Percentiles rank a stretch among this genome's conserved stretches.
These are phyloP conservation scores for Entomortierella chlamydospora DNA, from an alignment of 192 early-diverging fungal genomes.

Conservation along the genomic window DNA sequence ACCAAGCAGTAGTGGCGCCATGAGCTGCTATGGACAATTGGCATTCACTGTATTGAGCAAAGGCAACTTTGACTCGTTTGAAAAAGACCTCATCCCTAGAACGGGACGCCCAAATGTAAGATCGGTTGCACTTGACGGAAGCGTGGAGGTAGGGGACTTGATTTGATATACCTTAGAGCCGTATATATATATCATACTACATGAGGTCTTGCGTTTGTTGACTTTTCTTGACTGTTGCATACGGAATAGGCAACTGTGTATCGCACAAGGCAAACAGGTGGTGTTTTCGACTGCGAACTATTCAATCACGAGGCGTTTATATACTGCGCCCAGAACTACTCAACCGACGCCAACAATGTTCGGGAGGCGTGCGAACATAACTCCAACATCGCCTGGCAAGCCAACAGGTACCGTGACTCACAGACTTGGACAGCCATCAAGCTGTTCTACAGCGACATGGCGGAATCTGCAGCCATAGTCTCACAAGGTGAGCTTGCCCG, in stretches of 20 bases:
- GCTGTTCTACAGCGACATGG: conserved; percentile 66
- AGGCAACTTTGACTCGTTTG: conserved; percentile 27
- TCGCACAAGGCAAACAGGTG: conserved; percentile 42
- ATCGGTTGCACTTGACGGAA: conserved; percentile 41
- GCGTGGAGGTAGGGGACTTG: conserved; percentile 35
- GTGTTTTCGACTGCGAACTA: conserved; percentile 47
- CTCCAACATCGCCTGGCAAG: conserved; percentile 71
- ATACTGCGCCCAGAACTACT: conserved; percentile 76
- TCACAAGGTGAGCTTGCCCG: conserved; percentile 22
- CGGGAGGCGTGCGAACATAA: conserved; percentile 70
- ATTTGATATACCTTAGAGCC: not conserved
- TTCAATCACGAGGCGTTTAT: conserved; percentile 78
- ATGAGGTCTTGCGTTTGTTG: not conserved
- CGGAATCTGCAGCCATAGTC: conserved; percentile 20
- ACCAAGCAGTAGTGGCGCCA: conserved; percentile 63
- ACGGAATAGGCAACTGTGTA: conserved; percentile 35
- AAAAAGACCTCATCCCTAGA: conserved; percentile 40
- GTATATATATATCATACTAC: too few relatives aligned
- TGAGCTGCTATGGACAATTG: conserved; percentile 76
- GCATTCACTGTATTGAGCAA: conserved; percentile 70
- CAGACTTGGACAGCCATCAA: conserved; percentile 84
- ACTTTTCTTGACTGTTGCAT: too few relatives aligned
- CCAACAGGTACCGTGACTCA: conserved; percentile 68
- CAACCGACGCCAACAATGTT: conserved; percentile 60
- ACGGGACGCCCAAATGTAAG: conserved; percentile 19